A percentile compares a stretch with the other conserved stretches of the same genome.
Conservation (phyloP, 1,139 yeast genomes). For the Pichia cactophila region DNA sequence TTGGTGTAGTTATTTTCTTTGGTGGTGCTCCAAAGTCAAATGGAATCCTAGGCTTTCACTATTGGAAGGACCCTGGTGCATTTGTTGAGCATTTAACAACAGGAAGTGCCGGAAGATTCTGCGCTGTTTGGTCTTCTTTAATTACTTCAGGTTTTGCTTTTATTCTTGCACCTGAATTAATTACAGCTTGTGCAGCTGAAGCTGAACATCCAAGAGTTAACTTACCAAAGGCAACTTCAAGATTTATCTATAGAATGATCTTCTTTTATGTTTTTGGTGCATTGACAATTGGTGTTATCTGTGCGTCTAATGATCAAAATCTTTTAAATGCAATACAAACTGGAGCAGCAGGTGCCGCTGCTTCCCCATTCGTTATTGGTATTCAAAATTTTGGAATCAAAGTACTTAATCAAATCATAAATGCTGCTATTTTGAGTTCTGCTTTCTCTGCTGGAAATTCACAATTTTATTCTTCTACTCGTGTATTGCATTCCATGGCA, state of each 20-base stretch:
- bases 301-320: slow-evolving; percentile 14
- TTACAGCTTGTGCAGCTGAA: slow-evolving; percentile 38
- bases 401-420: slow-evolving; percentile 32
- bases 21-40: slow-evolving; percentile 36
- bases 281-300: slow-evolving; percentile 36
- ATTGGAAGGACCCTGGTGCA: slow-evolving; percentile 32
- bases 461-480: slow-evolving; percentile 31
- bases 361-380: slow-evolving; percentile 46
- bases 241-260: slow-evolving; percentile 41
- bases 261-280: slow-evolving; percentile 41
- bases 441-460: slow-evolving; percentile 38
- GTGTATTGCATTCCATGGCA: slow-evolving; percentile 34
- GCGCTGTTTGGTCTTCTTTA: slow-evolving; percentile 63
- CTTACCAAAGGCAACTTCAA: slow-evolving; percentile 38
- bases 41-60: slow-evolving; percentile 32
- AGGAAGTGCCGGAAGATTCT: slow-evolving; percentile 60
- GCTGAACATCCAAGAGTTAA: slow-evolving; percentile 38
- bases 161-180: slow-evolving; percentile 30
- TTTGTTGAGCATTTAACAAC: slow-evolving; percentile 33
- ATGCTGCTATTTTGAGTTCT: slow-evolving; percentile 36
- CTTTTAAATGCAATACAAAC: slow-evolving; percentile 11
- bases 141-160: slow-evolving; percentile 74
- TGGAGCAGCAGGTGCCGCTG: slow-evolving; percentile 31
- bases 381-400: slow-evolving; percentile 33
- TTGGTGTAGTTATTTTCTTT: slow-evolving; percentile 32